Base-by-base conservation (phyloP, 75 land plant species). In the Ceratopteris richardii region DNA sequence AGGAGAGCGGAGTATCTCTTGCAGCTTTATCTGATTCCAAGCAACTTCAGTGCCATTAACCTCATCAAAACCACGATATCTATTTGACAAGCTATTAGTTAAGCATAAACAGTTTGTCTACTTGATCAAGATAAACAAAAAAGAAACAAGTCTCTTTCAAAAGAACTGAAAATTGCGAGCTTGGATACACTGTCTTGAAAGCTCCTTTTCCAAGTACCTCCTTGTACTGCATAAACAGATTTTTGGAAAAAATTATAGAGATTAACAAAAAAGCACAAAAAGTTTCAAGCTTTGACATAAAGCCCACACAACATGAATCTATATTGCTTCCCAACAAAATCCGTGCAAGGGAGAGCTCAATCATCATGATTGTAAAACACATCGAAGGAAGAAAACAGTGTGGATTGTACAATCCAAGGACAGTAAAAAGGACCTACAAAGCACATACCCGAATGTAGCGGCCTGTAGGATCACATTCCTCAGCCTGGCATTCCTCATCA, bases 141-240 rank as follows among this genome's bases (percentile, higher is more conserved):
- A 48, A 48, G 9, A 48, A 10, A 48, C 9, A 48, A 5, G 20
- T 21, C 6, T 11, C 20, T 5, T 48, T 9, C 6, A 48, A 48
- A 52, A 52, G n/a, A 46, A 46, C 48, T 46, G 4, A 51, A 44
- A 2, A 36, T n/a, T 31, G 23, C 10, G 31, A n/a, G 25, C 18
- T 58, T 82, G 94, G 83, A 82, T 88, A 88, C 94, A 88, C 94
- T 64, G 80, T 84, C 57, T 88, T 88, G 76, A 77, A 88, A 46
- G 94, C 82, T 13, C 94, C 94, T 62, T 67, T 85, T 42, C 94
- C 94, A 52, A 88, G 57, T 10, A 85, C 83, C 54, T 85, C 89
- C 27, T 66, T 69, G 42, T 88, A 88, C 94, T 88, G 89, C 77
- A 77, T 30, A 44, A 25, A 41, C 25, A 60, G 23, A 57, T n/a